Conservation (phyloP, 2,329 filamentous ascomycete genomes). For the Colletotrichum tamarilloi region DNA sequence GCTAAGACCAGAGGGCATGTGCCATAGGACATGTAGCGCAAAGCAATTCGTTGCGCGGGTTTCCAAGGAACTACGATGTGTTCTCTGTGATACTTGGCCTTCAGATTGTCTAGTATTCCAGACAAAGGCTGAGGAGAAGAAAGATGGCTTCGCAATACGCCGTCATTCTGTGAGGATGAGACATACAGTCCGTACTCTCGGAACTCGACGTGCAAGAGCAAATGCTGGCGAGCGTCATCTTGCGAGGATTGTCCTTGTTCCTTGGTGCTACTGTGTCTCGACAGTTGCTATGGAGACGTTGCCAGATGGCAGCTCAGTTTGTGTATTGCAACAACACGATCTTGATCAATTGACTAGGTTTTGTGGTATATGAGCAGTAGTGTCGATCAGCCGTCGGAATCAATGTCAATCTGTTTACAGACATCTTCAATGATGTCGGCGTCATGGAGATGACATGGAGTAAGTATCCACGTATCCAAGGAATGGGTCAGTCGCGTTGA, state of each 20-base stretch:
- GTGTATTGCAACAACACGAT: neutral
- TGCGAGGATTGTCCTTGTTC: neutral
- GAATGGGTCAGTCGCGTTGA: neutral
- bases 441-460: neutral
- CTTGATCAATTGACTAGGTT: neutral
- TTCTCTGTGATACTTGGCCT: neutral
- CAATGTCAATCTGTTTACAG: neutral
- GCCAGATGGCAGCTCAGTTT: neutral
- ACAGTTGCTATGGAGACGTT: constrained; percentile 4
- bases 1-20: neutral
- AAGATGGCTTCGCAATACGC: neutral
- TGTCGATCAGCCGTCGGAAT: neutral
- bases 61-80: neutral
- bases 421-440: neutral
- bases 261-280: neutral
- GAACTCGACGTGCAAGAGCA: constrained; percentile 15
- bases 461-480: neutral
- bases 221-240: neutral
- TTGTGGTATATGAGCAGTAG: neutral
- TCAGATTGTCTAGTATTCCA: neutral
- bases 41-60: neutral
- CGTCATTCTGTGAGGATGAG: neutral
- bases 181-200: neutral
- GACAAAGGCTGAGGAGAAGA: neutral
- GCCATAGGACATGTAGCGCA: too few species aligned